phyloP scores from a whole-genome alignment of 768 basidiomycete genomes.

The Tephrocybe sp. region DNA sequence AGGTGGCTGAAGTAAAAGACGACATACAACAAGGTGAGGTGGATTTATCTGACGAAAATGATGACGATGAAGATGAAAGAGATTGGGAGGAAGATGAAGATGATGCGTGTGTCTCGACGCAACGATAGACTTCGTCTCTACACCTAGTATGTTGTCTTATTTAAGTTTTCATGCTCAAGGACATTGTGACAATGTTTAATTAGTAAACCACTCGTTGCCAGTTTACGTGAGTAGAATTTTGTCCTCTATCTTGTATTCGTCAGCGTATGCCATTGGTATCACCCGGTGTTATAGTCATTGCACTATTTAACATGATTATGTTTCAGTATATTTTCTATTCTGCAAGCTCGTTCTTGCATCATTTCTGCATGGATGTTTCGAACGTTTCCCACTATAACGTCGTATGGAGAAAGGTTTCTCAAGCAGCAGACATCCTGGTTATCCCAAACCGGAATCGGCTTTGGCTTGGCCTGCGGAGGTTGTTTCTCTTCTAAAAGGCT shows the following conservation, averaged over 20 bases:
- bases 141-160: background rate
- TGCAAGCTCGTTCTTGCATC: too few relatives aligned
- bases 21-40: constrained; percentile 17
- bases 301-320: too few relatives aligned
- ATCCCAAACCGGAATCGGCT: constrained; percentile 17
- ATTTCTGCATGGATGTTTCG: too few relatives aligned
- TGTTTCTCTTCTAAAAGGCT: constrained; percentile 25
- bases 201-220: too few relatives aligned
- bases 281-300: too few relatives aligned
- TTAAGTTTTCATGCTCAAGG: background rate
- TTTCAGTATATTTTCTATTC: too few relatives aligned
- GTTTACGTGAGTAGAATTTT: too few relatives aligned
- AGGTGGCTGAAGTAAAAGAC: constrained; percentile 18
- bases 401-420: too few relatives aligned
- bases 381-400: too few relatives aligned
- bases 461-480: constrained; percentile 13
- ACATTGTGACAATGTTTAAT: background rate
- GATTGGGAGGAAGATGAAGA: constrained; percentile 26
- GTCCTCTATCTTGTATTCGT: too few relatives aligned
- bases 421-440: background rate
- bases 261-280: too few relatives aligned
- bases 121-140: constrained; percentile 26
- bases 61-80: constrained; percentile 14
- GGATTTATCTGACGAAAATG: constrained; percentile 4
- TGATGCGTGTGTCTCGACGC: constrained; percentile 34